Conservation (phyloP, 129 eudicot genomes). For the Gnaphalium uliginosum region DNA sequence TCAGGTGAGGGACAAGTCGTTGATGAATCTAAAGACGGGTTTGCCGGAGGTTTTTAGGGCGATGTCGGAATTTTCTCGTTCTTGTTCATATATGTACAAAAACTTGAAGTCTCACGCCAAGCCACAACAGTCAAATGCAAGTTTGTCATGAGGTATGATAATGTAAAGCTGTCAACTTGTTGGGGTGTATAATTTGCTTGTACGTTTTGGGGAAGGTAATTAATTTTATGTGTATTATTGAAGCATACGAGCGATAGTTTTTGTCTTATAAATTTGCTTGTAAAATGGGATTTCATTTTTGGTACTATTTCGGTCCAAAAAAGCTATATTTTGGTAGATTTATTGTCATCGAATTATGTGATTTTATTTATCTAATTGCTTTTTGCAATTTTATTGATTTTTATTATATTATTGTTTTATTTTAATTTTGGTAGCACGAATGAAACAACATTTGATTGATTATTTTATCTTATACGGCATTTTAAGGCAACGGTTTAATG, state of each 20-base stretch:
- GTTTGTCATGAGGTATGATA: constrained; percentile 30
- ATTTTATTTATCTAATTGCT: background rate
- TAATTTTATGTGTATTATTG: constrained; percentile 26
- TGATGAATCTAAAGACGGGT: constrained; percentile 64
- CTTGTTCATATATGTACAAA: constrained; percentile 72
- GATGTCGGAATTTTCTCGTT: constrained; percentile 68
- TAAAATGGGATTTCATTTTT: constrained; percentile 2
- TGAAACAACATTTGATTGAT: background rate
- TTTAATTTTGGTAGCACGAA: background rate
- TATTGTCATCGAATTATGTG: no score
- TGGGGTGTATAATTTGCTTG: constrained; percentile 28
- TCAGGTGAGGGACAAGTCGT: constrained; percentile 87
- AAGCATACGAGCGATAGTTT: constrained; percentile 1
- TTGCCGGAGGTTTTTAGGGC: constrained; percentile 80
- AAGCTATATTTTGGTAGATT: background rate
- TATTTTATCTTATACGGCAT: background rate
- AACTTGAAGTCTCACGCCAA: constrained; percentile 55
- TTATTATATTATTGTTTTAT: no score
- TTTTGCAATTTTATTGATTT: background rate
- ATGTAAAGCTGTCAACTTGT: constrained; percentile 22
- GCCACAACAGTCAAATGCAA: constrained; percentile 40
- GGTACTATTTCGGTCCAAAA: background rate
- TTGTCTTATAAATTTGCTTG: constrained; percentile 1
- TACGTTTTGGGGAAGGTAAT: constrained; percentile 17
- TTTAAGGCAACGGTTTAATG: background rate